Conservation (phyloP, 768 basidiomycete species). For the Dioszegia aurantiaca region DNA sequence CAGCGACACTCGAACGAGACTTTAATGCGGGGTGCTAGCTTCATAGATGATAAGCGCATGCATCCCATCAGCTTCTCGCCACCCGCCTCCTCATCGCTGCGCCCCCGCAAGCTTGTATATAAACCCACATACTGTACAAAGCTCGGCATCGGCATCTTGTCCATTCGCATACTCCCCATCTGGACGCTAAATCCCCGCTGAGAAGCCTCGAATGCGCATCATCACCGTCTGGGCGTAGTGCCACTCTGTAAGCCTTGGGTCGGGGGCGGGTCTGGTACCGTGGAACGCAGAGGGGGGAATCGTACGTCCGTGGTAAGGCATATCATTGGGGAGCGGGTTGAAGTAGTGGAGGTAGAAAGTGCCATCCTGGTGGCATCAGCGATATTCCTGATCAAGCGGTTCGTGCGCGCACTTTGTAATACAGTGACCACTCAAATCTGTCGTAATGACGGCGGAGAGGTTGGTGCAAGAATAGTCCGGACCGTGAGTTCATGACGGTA, state of each 20-base stretch:
- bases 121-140: too few species aligned
- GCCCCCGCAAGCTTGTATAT: too few species aligned
- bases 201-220: slow-evolving; percentile 8
- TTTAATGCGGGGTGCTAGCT: too few species aligned
- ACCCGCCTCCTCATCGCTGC: too few species aligned
- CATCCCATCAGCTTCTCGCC: too few species aligned
- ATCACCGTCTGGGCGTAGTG: slow-evolving; percentile 5
- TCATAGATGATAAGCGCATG: too few species aligned
- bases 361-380: not conserved
- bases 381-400: too few species aligned
- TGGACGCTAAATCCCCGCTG: not conserved
- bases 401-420: not conserved
- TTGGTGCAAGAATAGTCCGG: too few species aligned
- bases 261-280: not conserved
- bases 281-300: slow-evolving; percentile 1
- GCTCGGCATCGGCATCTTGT: too few species aligned
- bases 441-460: not conserved
- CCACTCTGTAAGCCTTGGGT: not conserved
- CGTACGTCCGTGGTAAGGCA: not conserved
- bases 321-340: not conserved
- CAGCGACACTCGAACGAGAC: too few species aligned
- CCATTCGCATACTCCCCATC: too few species aligned
- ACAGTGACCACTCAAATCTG: slow-evolving; percentile 3
- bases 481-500: too few species aligned
- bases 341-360: slow-evolving; percentile 13